Conservation (phyloP, 148 eudicot genomes). For the Vaccinium vitisidaea region DNA sequence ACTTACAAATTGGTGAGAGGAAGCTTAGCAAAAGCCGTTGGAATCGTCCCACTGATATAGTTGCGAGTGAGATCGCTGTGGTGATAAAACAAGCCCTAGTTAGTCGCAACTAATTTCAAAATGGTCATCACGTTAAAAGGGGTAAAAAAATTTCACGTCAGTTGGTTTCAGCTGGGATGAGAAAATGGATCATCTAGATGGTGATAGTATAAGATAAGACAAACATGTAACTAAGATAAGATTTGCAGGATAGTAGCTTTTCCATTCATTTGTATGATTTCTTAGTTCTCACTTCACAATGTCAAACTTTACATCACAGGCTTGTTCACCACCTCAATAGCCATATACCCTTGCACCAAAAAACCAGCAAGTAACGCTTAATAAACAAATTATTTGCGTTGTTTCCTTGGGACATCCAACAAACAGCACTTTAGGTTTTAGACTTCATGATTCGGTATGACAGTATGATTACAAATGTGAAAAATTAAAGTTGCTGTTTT, state of each 20-base stretch:
- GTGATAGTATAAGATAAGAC: background rate
- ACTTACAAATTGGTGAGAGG: constrained; percentile 62
- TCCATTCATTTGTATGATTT: background rate
- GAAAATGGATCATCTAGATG: background rate
- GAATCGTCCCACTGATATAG: constrained; percentile 70
- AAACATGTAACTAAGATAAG: too few species aligned
- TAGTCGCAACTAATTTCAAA: constrained; percentile 7
- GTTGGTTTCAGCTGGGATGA: background rate
- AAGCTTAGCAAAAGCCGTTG: constrained; percentile 41
- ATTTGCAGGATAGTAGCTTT: background rate
- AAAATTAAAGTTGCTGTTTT: too few species aligned
- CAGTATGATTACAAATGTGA: background rate
- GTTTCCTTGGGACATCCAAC: background rate
- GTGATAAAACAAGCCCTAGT: constrained; percentile 16
- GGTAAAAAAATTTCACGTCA: background rate
- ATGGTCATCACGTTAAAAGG: too few species aligned
- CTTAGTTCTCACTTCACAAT: background rate
- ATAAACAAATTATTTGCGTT: background rate
- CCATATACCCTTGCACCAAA: background rate
- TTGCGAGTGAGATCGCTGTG: constrained; percentile 68
- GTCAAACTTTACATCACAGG: background rate
- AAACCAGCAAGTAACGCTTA: background rate
- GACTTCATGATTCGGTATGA: background rate
- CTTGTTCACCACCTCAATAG: background rate
- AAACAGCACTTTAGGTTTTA: background rate